phyloP scores from a whole-genome alignment of 2,329 filamentous ascomycete species.

The Pseudogymnoascus sp. region DNA sequence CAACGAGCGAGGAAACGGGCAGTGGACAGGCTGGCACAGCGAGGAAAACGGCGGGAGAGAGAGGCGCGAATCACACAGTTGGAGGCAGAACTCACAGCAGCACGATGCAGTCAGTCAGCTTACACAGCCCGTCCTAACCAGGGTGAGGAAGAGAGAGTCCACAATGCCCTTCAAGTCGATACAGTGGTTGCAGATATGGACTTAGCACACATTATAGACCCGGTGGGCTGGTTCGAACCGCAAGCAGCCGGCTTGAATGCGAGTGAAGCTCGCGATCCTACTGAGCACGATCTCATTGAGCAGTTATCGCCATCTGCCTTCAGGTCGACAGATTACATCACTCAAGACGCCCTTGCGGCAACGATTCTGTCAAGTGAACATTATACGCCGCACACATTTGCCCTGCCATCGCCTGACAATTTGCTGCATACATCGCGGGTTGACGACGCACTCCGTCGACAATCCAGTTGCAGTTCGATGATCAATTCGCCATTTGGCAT shows the following conservation, averaged over 20 bases:
- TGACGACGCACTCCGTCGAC: not conserved
- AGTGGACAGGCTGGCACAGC: conserved; percentile 84
- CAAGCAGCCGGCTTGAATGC: not conserved
- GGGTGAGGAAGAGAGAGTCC: not conserved
- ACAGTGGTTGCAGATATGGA: not conserved
- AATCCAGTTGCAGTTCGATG: not conserved
- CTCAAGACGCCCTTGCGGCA: not conserved
- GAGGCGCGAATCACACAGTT: conserved; percentile 60
- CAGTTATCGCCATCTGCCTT: not conserved
- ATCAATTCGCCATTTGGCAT: not conserved
- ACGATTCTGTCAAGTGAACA: not conserved
- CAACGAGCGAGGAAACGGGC: conserved; percentile 83
- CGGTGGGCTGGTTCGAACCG: not conserved
- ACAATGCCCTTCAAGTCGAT: not conserved
- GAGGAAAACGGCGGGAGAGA: conserved; percentile 77
- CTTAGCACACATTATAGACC: not conserved
- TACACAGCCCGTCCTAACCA: not conserved
- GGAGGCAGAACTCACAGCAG: not conserved
- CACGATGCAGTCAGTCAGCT: not conserved
- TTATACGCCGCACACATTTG: not conserved
- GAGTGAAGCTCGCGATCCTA: not conserved
- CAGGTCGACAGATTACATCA: not conserved
- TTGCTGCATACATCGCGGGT: not conserved
- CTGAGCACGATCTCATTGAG: not conserved
- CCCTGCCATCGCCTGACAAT: not conserved